Evolutionary conservation across 2,329 filamentous ascomycete genomes (phyloP), one percentile per base, ranked within the genome.

Genomic region (Dactylellina leptospora): DNA sequence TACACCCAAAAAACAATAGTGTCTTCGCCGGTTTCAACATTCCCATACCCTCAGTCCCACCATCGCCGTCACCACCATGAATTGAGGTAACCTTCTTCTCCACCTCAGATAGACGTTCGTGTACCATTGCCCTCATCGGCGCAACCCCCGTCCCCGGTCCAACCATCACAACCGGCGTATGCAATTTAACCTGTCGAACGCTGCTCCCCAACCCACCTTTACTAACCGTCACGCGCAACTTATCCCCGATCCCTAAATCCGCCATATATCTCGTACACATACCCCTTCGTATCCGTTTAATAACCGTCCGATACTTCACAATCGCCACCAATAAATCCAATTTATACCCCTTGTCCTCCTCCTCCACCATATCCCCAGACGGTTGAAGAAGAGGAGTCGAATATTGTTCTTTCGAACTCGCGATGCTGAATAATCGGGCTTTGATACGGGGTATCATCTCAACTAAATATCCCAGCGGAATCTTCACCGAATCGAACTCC

Each of bases 391-490:
- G 76, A 78, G 75, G 22, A 71, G 75, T 61, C 6, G 45, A 53
- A 50, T 82, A 78, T 6, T 81, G 77, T 1, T 73, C 71, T 4
- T 87, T 88, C 4, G 90, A 89, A 74, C 90, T 95, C 30, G 92
- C 91, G 72, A 97, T 93, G 79, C 93, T 97, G 78, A 96, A 99
- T 76, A 96, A 90, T 4, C 95, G 86, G n/a, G 88, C 90, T n/a
- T 92, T 88, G 48, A 97, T 88, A 2, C 88, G 77, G 0, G 95
- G 95, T 60, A 99, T 88, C 13, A 93, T 83, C 59, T 88, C 87
- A 8, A 90, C 84, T 1, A 89, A 84, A 51, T 88, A 86, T 61
- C 89, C 83, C 80, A 88, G 90, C 0, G 95, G 93, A 1, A 99
- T 87, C 73, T 88, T 88, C 60, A 97, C 89, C 0, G 86, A 89